Conservation (phyloP, 768 basidiomycete species). For the Boletus pseudopeckii region DNA sequence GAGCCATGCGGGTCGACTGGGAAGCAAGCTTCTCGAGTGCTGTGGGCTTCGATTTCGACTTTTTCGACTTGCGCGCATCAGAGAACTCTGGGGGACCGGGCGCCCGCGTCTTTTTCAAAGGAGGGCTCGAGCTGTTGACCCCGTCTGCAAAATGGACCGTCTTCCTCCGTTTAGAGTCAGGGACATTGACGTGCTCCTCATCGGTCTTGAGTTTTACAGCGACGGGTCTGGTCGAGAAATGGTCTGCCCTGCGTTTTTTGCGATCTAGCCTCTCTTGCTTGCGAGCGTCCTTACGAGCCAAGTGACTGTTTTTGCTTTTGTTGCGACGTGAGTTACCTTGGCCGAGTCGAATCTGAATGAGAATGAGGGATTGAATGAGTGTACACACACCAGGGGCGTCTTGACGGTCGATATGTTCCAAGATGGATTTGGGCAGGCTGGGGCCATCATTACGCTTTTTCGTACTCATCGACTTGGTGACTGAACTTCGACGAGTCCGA, state of each 20-base stretch:
- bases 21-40: conserved; percentile 35
- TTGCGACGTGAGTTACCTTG: conserved; percentile 5
- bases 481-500: no score
- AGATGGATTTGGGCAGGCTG: conserved; percentile 26
- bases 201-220: conserved; percentile 40
- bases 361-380: no score
- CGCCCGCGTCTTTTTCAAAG: background rate
- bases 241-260: conserved; percentile 62
- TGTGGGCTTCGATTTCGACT: conserved; percentile 19
- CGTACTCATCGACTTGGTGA: conserved; percentile 7
- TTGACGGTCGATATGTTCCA: conserved; percentile 24
- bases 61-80: background rate
- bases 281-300: conserved; percentile 58
- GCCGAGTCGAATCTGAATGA: background rate
- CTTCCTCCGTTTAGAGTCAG: conserved; percentile 43
- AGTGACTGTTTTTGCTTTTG: conserved; percentile 11
- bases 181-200: conserved; percentile 43
- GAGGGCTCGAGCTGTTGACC: background rate
- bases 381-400: conserved; percentile 11
- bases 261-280: conserved; percentile 57
- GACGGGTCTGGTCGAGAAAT: conserved; percentile 40
- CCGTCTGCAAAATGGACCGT: conserved; percentile 28
- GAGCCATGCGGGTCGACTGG: conserved; percentile 11
- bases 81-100: background rate
- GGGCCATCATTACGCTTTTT: conserved; percentile 18